These are phyloP conservation scores for Colletotrichum tanaceti DNA, from an alignment of 2,329 filamentous ascomycete genomes.

Conservation along the genomic window DNA sequence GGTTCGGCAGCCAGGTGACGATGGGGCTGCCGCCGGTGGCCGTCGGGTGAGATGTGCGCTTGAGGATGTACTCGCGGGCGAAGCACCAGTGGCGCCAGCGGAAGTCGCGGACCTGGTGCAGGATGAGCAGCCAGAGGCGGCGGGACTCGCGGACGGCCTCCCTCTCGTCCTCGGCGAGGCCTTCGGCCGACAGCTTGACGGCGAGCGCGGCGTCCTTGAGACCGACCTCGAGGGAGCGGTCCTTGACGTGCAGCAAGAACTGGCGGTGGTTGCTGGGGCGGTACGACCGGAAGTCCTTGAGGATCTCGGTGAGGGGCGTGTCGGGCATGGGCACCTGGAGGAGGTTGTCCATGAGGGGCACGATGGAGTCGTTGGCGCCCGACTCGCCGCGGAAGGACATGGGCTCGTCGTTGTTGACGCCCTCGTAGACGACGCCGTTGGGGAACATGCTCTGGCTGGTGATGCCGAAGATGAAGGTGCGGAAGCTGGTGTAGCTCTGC, in stretches of 20 bases:
- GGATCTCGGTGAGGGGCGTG: conserved; percentile 88
- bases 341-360: conserved; percentile 89
- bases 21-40: conserved; percentile 86
- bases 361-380: conserved; percentile 94
- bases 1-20: conserved; percentile 86
- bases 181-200: conserved; percentile 41
- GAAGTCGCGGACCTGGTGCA: conserved; percentile 84
- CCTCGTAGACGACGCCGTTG: conserved; percentile 89
- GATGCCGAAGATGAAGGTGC: conserved; percentile 97
- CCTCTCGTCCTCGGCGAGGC: conserved; percentile 43
- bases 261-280: conserved; percentile 88
- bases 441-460: conserved; percentile 95
- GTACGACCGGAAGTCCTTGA: conserved; percentile 89
- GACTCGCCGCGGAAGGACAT: conserved; percentile 90
- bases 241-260: conserved; percentile 80
- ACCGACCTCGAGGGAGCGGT: conserved; percentile 59
- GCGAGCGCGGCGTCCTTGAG: conserved; percentile 69
- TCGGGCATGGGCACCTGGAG: conserved; percentile 87
- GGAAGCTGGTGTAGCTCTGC: conserved; percentile 86
- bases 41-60: conserved; percentile 79
- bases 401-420: conserved; percentile 76
- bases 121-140: conserved; percentile 70
- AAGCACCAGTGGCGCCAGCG: conserved; percentile 89
- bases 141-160: conserved; percentile 66
- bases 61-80: conserved; percentile 85